Base-by-base conservation (phyloP, 2,329 filamentous ascomycete genomes). In the Xylaria multiplex region DNA sequence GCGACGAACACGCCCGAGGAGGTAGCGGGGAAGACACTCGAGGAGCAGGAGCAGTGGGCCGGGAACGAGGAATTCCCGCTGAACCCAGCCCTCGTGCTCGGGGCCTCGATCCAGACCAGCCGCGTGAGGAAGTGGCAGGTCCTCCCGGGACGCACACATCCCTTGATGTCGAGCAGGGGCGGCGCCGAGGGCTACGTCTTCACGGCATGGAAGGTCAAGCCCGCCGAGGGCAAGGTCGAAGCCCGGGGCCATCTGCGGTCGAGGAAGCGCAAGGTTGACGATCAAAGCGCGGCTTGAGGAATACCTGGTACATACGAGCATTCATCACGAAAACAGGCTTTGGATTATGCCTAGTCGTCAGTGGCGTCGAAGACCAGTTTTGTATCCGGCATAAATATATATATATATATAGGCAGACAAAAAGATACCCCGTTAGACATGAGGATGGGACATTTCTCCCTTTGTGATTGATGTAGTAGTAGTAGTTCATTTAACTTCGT, bases 121-220 rank as follows among this genome's bases (percentile, higher is more conserved):
- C 85, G 93, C 14, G 90, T 91, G 5, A 85, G 91, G 68, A 84
- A 88, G 59, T 98, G 93, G 92, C 96, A 99, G 81, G 94, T 97
- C 1, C 79, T 99, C 53, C 96, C 96, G 0, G 92, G 93, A 0
- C 84, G 96, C 60, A 98, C 96, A 59, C 96, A 99, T 81, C 96
- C 96, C 6, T 79, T 96, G 62, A 99, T 99, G 96, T 97, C 92
- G 66, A 89, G 89, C 43, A 86, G 87, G 46, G 96, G 96, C 22
- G 95, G 95, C 0, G 89, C 93, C 0, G 95, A 98, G 75, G 96
- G 96, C 0, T 99, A 93, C 77, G 77, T 99, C 3, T 93, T 98
- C 71, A 95, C 93, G 32, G 95, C 86, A 0, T 92, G 91, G 77
- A 87, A 90, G 71, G 93, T 96, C 0, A 81, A 95, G 52, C 96